Evolutionary conservation across 495 filamentous ascomycete genomes (phyloP).

Genomic region (Aspergillus panamensis): DNA sequence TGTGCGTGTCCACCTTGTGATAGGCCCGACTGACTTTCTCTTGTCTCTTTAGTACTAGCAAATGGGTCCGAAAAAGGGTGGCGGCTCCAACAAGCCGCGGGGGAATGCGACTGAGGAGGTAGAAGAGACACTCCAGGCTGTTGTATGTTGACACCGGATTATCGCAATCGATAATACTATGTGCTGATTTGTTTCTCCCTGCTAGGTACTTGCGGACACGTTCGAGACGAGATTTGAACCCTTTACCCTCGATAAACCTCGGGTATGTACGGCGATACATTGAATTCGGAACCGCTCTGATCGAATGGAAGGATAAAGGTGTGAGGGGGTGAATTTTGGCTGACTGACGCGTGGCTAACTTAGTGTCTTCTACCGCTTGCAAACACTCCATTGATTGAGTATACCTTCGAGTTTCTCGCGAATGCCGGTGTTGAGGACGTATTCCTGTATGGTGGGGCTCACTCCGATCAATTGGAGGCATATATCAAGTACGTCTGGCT

Average conservation of each 20-base stretch:
- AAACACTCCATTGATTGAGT: conserved; percentile 93
- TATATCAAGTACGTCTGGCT: conserved; percentile 61
- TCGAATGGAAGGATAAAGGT: not conserved
- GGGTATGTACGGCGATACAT: conserved; percentile 54
- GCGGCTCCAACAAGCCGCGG: conserved; percentile 59
- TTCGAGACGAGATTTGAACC: conserved; percentile 89
- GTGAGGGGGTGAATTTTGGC: not conserved
- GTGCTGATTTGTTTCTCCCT: conserved; percentile 9
- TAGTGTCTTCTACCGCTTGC: conserved; percentile 93
- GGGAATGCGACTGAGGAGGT: conserved; percentile 57
- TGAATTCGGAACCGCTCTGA: not conserved
- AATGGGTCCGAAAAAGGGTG: conserved; percentile 57
- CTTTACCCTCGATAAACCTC: conserved; percentile 82
- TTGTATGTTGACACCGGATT: conserved; percentile 52
- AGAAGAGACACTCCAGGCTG: conserved; percentile 86
- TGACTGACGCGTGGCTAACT: conserved; percentile 4
- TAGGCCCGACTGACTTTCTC: not conserved
- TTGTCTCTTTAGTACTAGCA: conserved; percentile 9
- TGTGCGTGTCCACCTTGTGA: not conserved
- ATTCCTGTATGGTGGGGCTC: conserved; percentile 85
- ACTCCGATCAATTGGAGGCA: conserved; percentile 83
- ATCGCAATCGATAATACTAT: conserved; percentile 16
- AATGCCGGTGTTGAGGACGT: conserved; percentile 90
- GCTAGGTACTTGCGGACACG: conserved; percentile 84
- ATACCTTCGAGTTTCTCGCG: conserved; percentile 94